Evolutionary conservation across 1,284 basidiomycete genomes (phyloP), one percentile per base, ranked within the genome.

Genomic region (Malassezia vespertilionis): DNA sequence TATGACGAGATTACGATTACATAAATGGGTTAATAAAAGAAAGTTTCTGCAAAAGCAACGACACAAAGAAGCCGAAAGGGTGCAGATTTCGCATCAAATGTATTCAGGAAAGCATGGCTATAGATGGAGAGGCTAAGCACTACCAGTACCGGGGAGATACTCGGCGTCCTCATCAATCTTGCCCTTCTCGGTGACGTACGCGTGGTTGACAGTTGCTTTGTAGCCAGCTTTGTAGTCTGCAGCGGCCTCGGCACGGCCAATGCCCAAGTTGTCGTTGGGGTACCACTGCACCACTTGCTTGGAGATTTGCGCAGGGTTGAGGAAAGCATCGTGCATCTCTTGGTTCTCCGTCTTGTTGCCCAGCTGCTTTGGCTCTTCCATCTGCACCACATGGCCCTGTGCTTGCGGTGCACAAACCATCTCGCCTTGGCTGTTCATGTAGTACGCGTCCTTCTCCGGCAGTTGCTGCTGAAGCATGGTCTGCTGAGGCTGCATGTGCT

Each of bases 231-330:
- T 52, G 40, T 56, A 54, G 33, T 63, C 64, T n/a, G 54, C 52
- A 8, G 52, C 52, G 42, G 57, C 59, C 33, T 57, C 57, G 10
- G 62, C 54, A 33, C 54, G 53, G 18, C 66, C 66, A 14, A 70
- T 60, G 30, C 65, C 67, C 21, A 57, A 60, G 40, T 54, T 49
- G 58, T 70, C 67, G 50, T 67, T 60, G 44, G 67, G 64, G 42
- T 67, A 47, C 67, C 67, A 70, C 45, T 67, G 55, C 22, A 57
- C 53, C 35, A 57, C 49, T 54, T 69, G 65, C 46, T 56, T 52
- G 26, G 60, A 60, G 17, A 52, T 62, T 32, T 61, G 49, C 20
- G 65, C 53, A 2, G 66, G 65, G 47, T 66, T 57, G 42, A 51
- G 44, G 52, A 69, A 70, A 12, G 63, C 56, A 37, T 49, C 52